Conservation (phyloP, 768 basidiomycete species). For the Mycena rebaudengoi region DNA sequence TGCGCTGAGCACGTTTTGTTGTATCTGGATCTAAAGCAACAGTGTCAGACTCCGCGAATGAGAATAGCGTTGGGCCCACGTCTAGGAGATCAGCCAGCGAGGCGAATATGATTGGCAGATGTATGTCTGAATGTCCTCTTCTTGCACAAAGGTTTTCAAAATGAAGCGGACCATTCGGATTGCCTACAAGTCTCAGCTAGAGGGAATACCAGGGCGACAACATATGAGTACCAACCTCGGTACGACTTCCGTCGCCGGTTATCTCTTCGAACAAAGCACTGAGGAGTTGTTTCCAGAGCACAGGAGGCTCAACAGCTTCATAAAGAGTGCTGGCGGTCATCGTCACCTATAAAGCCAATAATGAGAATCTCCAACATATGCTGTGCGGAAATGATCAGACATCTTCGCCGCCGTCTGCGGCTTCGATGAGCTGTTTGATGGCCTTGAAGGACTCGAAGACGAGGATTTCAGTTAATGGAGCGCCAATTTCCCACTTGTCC, state of each 20-base stretch:
- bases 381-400: constrained; percentile 46
- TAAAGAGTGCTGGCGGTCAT: constrained; percentile 90
- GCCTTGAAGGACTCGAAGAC: constrained; percentile 84
- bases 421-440: constrained; percentile 63
- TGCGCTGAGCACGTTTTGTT: constrained; percentile 43
- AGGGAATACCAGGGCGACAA: not conserved
- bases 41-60: not conserved
- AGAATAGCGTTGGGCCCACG: constrained; percentile 51
- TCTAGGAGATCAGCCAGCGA: constrained; percentile 70
- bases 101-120: constrained; percentile 82
- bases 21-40: constrained; percentile 44
- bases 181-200: constrained; percentile 51
- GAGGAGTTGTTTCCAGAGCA: constrained; percentile 86
- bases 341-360: constrained; percentile 54
- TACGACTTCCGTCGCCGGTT: constrained; percentile 45
- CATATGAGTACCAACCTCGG: constrained; percentile 55
- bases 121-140: constrained; percentile 88
- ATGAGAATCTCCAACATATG: not conserved
- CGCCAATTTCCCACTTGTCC: constrained; percentile 98
- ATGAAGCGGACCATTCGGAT: constrained; percentile 77
- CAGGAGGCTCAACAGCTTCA: constrained; percentile 90
- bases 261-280: constrained; percentile 64
- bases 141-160: constrained; percentile 79
- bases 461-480: constrained; percentile 77
- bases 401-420: constrained; percentile 66